These are phyloP conservation scores for Pythium angustatum DNA, from an alignment of 352 stramenopile species.

Conservation along the genomic window DNA sequence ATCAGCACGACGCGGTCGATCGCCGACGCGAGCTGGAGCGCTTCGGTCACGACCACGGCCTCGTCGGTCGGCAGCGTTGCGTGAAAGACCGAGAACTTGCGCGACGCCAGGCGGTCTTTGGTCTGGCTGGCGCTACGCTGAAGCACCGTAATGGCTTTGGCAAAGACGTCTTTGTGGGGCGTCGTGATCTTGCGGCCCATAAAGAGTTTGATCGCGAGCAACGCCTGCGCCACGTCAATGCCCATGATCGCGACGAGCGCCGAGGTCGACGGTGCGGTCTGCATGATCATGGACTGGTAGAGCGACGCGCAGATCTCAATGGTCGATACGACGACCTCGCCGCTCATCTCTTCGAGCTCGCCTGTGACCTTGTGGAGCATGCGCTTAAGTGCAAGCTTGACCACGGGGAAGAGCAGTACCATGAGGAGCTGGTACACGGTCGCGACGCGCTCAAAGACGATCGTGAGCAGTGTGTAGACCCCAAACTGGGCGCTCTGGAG, in stretches of 20 bases:
- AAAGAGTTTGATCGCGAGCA: slow-evolving; percentile 20
- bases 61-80: slow-evolving; percentile 8
- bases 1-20: slow-evolving; percentile 17
- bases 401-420: slow-evolving; percentile 16
- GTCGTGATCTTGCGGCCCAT: slow-evolving; percentile 15
- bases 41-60: slow-evolving; percentile 1
- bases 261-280: slow-evolving; percentile 7
- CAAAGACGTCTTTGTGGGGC: slow-evolving; percentile 4
- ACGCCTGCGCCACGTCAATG: slow-evolving; percentile 21
- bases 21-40: slow-evolving; percentile 9
- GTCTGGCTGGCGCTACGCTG: background rate
- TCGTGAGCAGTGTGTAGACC: slow-evolving; percentile 15
- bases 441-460: slow-evolving; percentile 17
- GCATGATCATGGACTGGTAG: slow-evolving; percentile 31
- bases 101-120: background rate
- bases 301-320: slow-evolving; percentile 31
- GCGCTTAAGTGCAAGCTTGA: slow-evolving; percentile 25
- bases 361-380: background rate
- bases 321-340: slow-evolving; percentile 18
- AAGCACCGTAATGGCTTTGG: slow-evolving; percentile 1
- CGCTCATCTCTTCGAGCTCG: slow-evolving; percentile 13
- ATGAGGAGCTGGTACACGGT: slow-evolving; percentile 13
- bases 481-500: slow-evolving; percentile 16
- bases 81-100: no score
- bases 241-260: slow-evolving; percentile 24